These are phyloP conservation scores for Trichoderma breve DNA, from an alignment of 2,329 filamentous ascomycete genomes.

Conservation along the genomic window DNA sequence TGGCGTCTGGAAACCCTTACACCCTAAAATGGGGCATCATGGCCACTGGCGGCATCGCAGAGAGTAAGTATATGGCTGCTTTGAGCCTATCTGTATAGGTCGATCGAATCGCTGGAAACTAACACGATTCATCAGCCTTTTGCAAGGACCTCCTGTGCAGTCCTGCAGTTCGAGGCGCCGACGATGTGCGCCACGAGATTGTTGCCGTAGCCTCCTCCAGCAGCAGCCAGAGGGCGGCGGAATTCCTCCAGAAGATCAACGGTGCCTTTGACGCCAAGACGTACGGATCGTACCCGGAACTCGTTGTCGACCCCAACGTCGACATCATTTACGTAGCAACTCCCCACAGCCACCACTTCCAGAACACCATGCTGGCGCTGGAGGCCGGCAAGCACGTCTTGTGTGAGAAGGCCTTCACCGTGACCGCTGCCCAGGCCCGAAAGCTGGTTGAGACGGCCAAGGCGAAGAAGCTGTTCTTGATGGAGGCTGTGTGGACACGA, in stretches of 20 bases:
- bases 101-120: not conserved
- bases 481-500: constrained; percentile 88
- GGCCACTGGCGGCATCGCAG: constrained; percentile 59
- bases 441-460: constrained; percentile 69
- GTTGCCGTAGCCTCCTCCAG: constrained; percentile 78
- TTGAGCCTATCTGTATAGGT: not conserved
- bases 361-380: constrained; percentile 82
- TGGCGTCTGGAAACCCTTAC: constrained; percentile 34
- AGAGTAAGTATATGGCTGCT: constrained; percentile 43
- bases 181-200: constrained; percentile 73
- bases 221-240: constrained; percentile 64
- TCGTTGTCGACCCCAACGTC: constrained; percentile 74
- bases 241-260: constrained; percentile 70
- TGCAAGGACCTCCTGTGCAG: constrained; percentile 76
- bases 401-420: constrained; percentile 87
- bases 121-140: constrained; percentile 49
- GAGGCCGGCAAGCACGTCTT: constrained; percentile 83
- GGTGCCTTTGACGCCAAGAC: constrained; percentile 66
- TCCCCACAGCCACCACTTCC: constrained; percentile 89
- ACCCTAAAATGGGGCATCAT: constrained; percentile 59
- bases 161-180: constrained; percentile 65
- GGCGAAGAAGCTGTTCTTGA: constrained; percentile 71
- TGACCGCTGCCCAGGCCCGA: constrained; percentile 74
- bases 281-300: constrained; percentile 79
- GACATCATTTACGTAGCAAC: constrained; percentile 89